phyloP scores from a whole-genome alignment of 2,329 filamentous ascomycete genomes.

The Zopfia rhizophila region DNA sequence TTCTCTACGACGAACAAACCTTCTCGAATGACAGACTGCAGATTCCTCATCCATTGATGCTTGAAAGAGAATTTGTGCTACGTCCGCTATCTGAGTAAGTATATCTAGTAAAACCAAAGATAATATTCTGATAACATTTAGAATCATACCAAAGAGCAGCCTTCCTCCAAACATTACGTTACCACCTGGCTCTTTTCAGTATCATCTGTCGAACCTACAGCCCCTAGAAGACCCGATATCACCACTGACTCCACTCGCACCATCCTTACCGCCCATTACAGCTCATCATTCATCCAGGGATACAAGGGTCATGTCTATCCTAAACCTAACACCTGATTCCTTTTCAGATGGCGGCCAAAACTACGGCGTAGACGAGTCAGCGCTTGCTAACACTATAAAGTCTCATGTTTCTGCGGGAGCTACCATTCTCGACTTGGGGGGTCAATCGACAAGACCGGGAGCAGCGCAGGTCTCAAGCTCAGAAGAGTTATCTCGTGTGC shows the following conservation, averaged over 20 bases:
- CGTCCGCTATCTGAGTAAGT: conserved; percentile 82
- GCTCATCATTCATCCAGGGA: conserved; percentile 37
- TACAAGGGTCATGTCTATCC: conserved; percentile 90
- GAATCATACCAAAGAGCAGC: conserved; percentile 37
- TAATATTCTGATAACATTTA: conserved; percentile 24
- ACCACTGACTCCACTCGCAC: conserved; percentile 51
- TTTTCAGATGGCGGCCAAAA: conserved; percentile 88
- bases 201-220: conserved; percentile 49
- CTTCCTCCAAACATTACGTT: conserved; percentile 60
- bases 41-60: conserved; percentile 85
- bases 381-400: conserved; percentile 68
- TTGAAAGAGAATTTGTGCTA: conserved; percentile 93
- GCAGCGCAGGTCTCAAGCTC: conserved; percentile 73
- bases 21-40: conserved; percentile 78
- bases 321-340: conserved; percentile 95
- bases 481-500: conserved; percentile 80
- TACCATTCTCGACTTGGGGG: conserved; percentile 89
- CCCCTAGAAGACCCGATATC: conserved; percentile 48
- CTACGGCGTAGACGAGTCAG: conserved; percentile 51
- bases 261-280: conserved; percentile 40
- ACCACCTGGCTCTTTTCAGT: conserved; percentile 46
- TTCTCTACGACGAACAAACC: conserved; percentile 77
- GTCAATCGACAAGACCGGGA: conserved; percentile 88
- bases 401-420: conserved; percentile 75
- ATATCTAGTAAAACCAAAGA: neutral